Base-by-base conservation (phyloP, 495 filamentous ascomycete species). In the Penicillium turbatum region DNA sequence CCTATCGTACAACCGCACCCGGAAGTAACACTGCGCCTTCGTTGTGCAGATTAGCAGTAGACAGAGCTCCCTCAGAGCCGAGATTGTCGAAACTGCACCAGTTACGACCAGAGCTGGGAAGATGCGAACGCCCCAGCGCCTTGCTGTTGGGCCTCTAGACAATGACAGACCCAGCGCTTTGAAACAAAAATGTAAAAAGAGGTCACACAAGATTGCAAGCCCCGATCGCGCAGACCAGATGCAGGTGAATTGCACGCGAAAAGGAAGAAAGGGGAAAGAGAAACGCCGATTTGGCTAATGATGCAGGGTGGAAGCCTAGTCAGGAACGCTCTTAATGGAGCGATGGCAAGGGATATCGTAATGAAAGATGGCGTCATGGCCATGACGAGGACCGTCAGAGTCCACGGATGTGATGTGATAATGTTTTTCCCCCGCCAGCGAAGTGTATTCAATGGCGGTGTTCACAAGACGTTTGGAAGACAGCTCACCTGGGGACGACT, bases 401-500 rank as follows among this genome's bases (percentile, higher is more conserved):
- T 51, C 48, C 48, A 42, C 41, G n/a, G n/a, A n/a, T n/a, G 48
- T 32, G 19, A 9, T 34, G 39, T 42, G 38, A 51, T 51, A 13
- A 42, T 31, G 24, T 51, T 51, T 41, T 42, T 35, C 37, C 49
- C 48, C 38, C 19, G 13, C 32, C 41, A 53, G 29, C 30, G 49
- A 51, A 42, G 6, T 6, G 19, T 35, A 3, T 43, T 55, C 39
- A 16, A 36, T 49, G 30, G 29, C 21, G 52, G 48, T 51, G 48
- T n/a, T 46, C 53, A 51, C 31, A 48, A 49, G 53, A 55, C 44
- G 29, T 48, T 24, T 48, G 44, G 50, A 56, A 53, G 49, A 53
- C 55, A 64, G 65, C 69, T 73, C 72, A 72, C 69, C 68, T 42
- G 21, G 69, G 63, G 55, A 60, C 32, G 27, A 57, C 50, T 45